A percentile compares a stretch with the other conserved stretches of the same genome.
phyloP scores from a whole-genome alignment of 1,284 basidiomycete species.

The Pseudozyma tsukubaensis region DNA sequence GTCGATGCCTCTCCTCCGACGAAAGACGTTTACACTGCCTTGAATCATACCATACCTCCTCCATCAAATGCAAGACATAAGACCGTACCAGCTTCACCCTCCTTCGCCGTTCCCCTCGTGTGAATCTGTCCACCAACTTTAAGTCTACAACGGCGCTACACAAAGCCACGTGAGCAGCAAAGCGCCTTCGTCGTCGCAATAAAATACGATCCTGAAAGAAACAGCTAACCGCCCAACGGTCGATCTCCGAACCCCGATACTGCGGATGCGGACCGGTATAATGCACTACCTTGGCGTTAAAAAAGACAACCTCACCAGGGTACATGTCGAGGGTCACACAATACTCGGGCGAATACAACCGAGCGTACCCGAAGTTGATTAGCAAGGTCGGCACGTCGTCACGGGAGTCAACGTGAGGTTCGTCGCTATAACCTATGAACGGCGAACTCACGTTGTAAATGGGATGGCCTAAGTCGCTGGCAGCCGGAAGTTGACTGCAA shows the following conservation, averaged over 20 bases:
- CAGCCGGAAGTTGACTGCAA: background rate
- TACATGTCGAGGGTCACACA: background rate
- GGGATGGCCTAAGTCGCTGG: background rate
- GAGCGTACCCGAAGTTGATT: constrained; percentile 3
- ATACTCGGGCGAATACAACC: constrained; percentile 1
- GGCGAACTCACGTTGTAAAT: constrained; percentile 1
- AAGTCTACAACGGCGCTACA: too few species aligned
- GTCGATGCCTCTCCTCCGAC: too few species aligned
- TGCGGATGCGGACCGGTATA: background rate
- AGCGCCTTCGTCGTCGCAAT: too few species aligned
- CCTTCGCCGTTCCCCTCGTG: too few species aligned
- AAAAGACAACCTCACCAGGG: background rate
- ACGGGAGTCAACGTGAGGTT: background rate
- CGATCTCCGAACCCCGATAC: background rate
- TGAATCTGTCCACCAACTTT: too few species aligned
- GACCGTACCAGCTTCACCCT: too few species aligned
- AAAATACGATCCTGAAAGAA: background rate
- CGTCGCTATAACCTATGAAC: background rate
- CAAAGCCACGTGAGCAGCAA: too few species aligned
- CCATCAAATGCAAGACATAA: too few species aligned
- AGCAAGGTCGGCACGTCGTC: background rate
- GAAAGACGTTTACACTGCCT: too few species aligned
- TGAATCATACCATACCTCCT: too few species aligned
- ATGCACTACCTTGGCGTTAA: background rate
- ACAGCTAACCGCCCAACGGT: constrained; percentile 60